A percentile compares a stretch with the other conserved stretches of the same genome.
phyloP scores from a whole-genome alignment of 2,329 filamentous ascomycete genomes.

The Eutypa lata region DNA sequence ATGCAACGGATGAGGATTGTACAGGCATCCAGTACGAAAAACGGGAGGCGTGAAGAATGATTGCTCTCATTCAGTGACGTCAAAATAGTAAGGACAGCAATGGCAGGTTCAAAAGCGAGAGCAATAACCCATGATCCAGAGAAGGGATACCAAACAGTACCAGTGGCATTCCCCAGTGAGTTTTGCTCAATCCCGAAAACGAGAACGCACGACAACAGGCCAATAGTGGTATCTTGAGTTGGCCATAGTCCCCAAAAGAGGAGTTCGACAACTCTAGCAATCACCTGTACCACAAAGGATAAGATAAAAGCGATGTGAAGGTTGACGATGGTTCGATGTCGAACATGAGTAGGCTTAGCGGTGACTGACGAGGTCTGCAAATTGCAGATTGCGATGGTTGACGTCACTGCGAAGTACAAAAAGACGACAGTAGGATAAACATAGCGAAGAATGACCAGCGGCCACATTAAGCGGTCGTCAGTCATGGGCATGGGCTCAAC shows the following conservation, averaged over 20 bases:
- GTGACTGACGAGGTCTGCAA: constrained; percentile 43
- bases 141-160: constrained; percentile 60
- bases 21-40: constrained; percentile 22
- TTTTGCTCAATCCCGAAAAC: constrained; percentile 61
- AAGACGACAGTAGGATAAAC: constrained; percentile 55
- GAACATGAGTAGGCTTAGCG: constrained; percentile 33
- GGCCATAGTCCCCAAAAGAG: constrained; percentile 35
- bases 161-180: constrained; percentile 47
- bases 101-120: constrained; percentile 50
- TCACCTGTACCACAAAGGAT: constrained; percentile 47
- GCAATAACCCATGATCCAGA: constrained; percentile 61
- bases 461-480: constrained; percentile 16
- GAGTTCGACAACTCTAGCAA: constrained; percentile 35
- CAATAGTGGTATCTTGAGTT: constrained; percentile 48
- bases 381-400: constrained; percentile 49
- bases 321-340: constrained; percentile 40
- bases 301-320: constrained; percentile 41
- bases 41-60: not conserved
- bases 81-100: constrained; percentile 37
- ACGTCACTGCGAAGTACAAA: constrained; percentile 53
- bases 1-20: constrained; percentile 31
- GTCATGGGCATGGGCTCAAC: constrained; percentile 1
- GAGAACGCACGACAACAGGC: constrained; percentile 58
- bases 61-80: not conserved
- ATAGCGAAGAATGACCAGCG: constrained; percentile 52